Evolutionary conservation across 1,284 basidiomycete genomes (phyloP).

Genomic region (Leccinum fallax): DNA sequence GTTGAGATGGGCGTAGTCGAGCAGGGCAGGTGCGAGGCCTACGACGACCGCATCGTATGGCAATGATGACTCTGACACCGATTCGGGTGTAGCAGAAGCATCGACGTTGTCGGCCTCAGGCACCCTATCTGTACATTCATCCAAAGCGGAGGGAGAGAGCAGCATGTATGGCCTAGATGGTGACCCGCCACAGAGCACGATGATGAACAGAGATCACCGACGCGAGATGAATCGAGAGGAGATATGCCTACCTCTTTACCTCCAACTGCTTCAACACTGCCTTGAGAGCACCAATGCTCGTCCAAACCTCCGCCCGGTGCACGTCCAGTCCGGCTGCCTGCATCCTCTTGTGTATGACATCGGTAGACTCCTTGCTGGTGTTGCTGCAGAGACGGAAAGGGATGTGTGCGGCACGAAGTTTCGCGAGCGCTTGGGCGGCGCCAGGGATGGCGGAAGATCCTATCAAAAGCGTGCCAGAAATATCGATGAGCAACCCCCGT

Average conservation of each 20-base stretch:
- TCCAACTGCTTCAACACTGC: conserved; percentile 43
- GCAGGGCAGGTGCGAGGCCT: conserved; percentile 49
- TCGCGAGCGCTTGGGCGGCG: conserved; percentile 53
- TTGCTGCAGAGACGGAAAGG: conserved; percentile 69
- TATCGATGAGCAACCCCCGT: conserved; percentile 62
- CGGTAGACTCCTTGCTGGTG: conserved; percentile 57
- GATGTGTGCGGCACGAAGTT: conserved; percentile 47
- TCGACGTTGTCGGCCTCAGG: too few species aligned
- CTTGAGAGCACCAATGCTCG: conserved; percentile 63
- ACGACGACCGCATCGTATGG: conserved; percentile 66
- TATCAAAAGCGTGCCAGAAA: conserved; percentile 69
- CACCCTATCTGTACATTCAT: conserved; percentile 44
- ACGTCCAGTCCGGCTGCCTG: conserved; percentile 54
- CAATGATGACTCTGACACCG: background rate
- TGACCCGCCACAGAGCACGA: background rate
- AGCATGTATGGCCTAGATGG: conserved; percentile 53
- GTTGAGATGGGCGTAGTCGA: conserved; percentile 63
- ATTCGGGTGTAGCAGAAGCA: background rate
- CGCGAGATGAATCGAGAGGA: too few species aligned
- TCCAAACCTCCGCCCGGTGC: conserved; percentile 46
- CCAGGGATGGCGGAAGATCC: conserved; percentile 49
- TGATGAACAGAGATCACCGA: too few species aligned
- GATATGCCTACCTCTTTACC: conserved; percentile 43
- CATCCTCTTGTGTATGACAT: conserved; percentile 46
- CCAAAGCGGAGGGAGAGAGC: conserved; percentile 57